Percentiles rank a stretch among this genome's conserved stretches.
phyloP scores from a whole-genome alignment of 2,329 filamentous ascomycete genomes.

The Colletotrichum liaoningense region DNA sequence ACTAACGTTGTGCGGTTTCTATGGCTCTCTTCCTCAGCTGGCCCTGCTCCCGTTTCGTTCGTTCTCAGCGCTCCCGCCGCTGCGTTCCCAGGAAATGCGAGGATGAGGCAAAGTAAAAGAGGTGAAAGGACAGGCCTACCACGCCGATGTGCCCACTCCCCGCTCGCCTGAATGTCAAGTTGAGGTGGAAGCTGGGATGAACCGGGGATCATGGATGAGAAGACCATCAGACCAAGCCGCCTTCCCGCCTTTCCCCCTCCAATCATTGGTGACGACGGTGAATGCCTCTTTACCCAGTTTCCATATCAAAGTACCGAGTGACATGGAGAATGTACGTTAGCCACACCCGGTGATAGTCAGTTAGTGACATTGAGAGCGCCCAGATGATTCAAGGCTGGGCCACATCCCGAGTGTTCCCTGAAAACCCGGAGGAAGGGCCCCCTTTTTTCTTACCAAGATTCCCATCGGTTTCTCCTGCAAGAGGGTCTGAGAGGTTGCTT shows the following conservation, averaged over 20 bases:
- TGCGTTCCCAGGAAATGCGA: not conserved
- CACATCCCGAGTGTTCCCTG: slow-evolving; percentile 20
- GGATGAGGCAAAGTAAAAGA: not conserved
- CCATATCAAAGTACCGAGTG: not conserved
- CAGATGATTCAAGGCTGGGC: slow-evolving; percentile 14
- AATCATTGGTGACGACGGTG: slow-evolving; percentile 1
- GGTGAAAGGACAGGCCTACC: not conserved
- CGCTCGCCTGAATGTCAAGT: not conserved
- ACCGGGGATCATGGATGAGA: not conserved
- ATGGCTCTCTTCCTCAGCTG: not conserved
- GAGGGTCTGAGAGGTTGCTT: slow-evolving; percentile 24
- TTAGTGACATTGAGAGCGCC: slow-evolving; percentile 1
- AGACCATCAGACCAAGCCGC: slow-evolving; percentile 1
- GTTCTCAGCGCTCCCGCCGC: not conserved
- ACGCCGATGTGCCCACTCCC: not conserved
- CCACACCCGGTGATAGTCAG: not conserved
- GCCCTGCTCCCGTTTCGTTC: not conserved
- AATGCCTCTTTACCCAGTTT: not conserved
- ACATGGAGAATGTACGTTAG: not conserved
- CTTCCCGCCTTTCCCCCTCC: slow-evolving; percentile 12
- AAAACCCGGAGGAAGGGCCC: not conserved
- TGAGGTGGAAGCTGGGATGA: slow-evolving; percentile 13
- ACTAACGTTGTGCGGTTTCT: not conserved
- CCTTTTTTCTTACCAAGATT: not conserved
- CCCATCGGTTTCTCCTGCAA: not conserved